Base-by-base conservation (phyloP, 2,329 filamentous ascomycete species). In the Cordyceps militaris region DNA sequence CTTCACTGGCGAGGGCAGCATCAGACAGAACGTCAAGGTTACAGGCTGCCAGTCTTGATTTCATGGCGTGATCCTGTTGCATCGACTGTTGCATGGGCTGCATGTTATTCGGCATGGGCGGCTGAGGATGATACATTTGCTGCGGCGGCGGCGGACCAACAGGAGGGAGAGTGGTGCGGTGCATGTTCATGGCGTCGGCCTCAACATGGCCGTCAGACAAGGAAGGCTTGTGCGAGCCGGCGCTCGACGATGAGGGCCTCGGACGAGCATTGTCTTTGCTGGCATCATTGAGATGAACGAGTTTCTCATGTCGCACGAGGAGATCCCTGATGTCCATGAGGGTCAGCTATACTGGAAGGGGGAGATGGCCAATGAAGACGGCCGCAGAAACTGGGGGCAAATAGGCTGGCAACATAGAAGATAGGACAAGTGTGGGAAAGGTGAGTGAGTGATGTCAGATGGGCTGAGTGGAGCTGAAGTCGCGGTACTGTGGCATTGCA, bases 251-350 rank as follows among this genome's bases (percentile, higher is more conserved):
- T n/a, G 75, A 68, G 65, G 80, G 83, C 61, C 80, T 74, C 26
- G 74, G 74, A 55, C 79, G 74, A 64, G 65, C 72, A 61, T 71
- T 76, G 65, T 84, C 80, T 63, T 81, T 83, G 68, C 72, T 78
- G 63, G 76, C 78, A 69, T 84, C 80, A 71, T 81, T 84, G 66
- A 83, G 76, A 67, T 85, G 82, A 64, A 84, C 81, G 63, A 85
- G 79, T 71, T 84, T 85, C 71, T 84, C 80, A 71, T 85, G 82
- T 62, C 82, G 77, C 61, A 83, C 80, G 63, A 85, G 76, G 60
- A 85, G 77, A 69, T 85, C 82, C 63, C 82, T 85, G 73, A 81
- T 83, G 72, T 83, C 76, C 80, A 83, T 83, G 74, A 80, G 79
- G 82, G 79, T 71, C 57, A 59, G 56, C 30, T 24, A 73, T 73